These are phyloP conservation scores for Aspergillus caelatus DNA, from an alignment of 2,329 filamentous ascomycete genomes.

Conservation along the genomic window DNA sequence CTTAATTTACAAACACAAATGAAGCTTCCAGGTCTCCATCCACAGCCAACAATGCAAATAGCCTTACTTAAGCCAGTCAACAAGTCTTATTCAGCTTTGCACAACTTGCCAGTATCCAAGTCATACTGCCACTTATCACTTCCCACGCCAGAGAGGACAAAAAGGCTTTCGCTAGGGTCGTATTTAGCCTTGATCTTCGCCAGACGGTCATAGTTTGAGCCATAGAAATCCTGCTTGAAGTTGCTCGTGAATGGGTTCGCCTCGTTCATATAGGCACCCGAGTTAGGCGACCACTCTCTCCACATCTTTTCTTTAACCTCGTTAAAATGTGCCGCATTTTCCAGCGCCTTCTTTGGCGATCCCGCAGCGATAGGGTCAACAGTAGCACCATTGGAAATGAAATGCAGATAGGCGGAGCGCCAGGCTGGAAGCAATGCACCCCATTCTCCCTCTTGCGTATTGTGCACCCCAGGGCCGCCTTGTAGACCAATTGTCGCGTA, in stretches of 20 bases:
- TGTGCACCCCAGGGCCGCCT: neutral
- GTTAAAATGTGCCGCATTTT: conserved; percentile 9
- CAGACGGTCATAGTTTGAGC: conserved; percentile 29
- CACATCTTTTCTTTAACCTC: conserved; percentile 25
- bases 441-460: neutral
- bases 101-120: conserved; percentile 21
- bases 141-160: conserved; percentile 19
- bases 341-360: neutral
- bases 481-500: conserved; percentile 6
- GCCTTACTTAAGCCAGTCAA: neutral
- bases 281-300: conserved; percentile 27
- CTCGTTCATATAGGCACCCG: conserved; percentile 31
- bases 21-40: neutral
- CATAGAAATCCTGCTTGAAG: conserved; percentile 30
- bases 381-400: conserved; percentile 29
- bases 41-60: neutral
- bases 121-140: conserved; percentile 28
- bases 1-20: neutral
- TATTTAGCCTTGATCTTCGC: conserved; percentile 30
- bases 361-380: conserved; percentile 8
- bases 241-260: conserved; percentile 19
- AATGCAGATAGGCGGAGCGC: conserved; percentile 37
- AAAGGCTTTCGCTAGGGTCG: conserved; percentile 28
- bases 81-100: neutral
- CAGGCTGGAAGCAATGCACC: conserved; percentile 26